Conservation (phyloP, 257 asterid genomes). For the Przewalskia tangutica region DNA sequence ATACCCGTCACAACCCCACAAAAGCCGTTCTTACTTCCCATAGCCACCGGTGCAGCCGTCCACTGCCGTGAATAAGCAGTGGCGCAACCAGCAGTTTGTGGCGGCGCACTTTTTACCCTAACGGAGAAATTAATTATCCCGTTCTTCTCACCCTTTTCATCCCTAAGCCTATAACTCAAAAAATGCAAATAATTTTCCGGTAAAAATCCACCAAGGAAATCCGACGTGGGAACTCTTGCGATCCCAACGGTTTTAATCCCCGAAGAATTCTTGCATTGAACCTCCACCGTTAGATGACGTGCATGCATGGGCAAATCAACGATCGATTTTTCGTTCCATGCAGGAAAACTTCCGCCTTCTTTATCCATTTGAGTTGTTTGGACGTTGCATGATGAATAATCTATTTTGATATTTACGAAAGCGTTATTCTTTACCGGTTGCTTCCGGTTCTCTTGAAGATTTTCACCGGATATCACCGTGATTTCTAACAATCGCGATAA, state of each 20-base stretch:
- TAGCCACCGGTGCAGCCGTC: constrained; percentile 8
- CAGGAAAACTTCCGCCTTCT: constrained; percentile 48
- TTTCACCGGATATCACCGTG: constrained; percentile 65
- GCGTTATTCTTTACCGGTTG: constrained; percentile 32
- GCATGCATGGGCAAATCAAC: constrained; percentile 44
- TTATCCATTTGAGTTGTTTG: constrained; percentile 30
- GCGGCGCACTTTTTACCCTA: constrained; percentile 20
- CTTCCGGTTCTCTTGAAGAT: constrained; percentile 16
- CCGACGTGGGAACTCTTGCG: constrained; percentile 51
- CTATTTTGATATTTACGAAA: constrained; percentile 36
- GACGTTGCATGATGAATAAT: constrained; percentile 10
- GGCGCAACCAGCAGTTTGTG: constrained; percentile 8
- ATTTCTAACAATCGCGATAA: constrained; percentile 33
- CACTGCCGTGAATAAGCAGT: constrained; percentile 25
- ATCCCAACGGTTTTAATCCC: constrained; percentile 34
- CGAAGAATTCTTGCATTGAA: constrained; percentile 23
- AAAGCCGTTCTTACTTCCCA: constrained; percentile 8
- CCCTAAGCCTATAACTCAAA: constrained; percentile 71
- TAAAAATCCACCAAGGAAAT: constrained; percentile 49
- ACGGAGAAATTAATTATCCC: constrained; percentile 72
- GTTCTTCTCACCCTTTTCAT: constrained; percentile 38
- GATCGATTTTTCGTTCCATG: constrained; percentile 55
- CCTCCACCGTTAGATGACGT: constrained; percentile 45
- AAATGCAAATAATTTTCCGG: constrained; percentile 57
- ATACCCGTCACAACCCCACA: constrained; percentile 41